Conservation (phyloP, 768 basidiomycete genomes). For the Fistulinella prunicolor region DNA sequence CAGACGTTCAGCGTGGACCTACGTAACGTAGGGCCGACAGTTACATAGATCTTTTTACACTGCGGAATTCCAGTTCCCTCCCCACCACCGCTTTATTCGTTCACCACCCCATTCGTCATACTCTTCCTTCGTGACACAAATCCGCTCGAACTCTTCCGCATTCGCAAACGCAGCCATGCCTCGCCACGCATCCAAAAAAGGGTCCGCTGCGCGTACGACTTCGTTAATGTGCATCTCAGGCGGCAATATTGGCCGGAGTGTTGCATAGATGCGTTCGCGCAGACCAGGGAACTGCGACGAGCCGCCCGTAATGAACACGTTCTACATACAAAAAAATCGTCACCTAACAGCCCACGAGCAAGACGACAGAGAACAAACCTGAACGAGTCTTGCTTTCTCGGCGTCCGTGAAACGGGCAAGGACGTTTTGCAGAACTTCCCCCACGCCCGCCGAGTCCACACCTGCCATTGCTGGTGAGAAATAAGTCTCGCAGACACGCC, state of each 20-base stretch:
- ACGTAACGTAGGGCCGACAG: too few relatives aligned
- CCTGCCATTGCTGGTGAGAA: conserved; percentile 95
- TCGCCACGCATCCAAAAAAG: conserved; percentile 78
- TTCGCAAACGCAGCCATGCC: conserved; percentile 83
- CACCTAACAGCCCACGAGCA: not conserved
- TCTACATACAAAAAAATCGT: conserved; percentile 45
- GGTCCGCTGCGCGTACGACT: conserved; percentile 62
- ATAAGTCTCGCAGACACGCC: conserved; percentile 88
- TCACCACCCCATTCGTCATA: conserved; percentile 92
- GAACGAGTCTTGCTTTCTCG: conserved; percentile 71
- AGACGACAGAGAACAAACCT: conserved; percentile 41
- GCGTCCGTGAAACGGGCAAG: conserved; percentile 65
- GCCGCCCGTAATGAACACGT: conserved; percentile 86
- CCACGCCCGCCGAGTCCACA: conserved; percentile 89
- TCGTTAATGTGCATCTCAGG: conserved; percentile 67
- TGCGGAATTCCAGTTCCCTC: conserved; percentile 76
- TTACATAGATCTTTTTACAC: too few relatives aligned
- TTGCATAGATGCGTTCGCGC: conserved; percentile 58
- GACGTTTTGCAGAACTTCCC: conserved; percentile 87
- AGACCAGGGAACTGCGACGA: conserved; percentile 76
- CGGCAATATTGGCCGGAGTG: conserved; percentile 81
- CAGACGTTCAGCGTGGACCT: too few relatives aligned
- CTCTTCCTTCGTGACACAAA: conserved; percentile 70
- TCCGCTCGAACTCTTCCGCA: conserved; percentile 50
- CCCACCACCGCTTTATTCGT: conserved; percentile 86